Percentiles rank a stretch among this genome's conserved stretches.
Evolutionary conservation across 345 rosid species (phyloP).

Genomic region (Euclidium syriacum): DNA sequence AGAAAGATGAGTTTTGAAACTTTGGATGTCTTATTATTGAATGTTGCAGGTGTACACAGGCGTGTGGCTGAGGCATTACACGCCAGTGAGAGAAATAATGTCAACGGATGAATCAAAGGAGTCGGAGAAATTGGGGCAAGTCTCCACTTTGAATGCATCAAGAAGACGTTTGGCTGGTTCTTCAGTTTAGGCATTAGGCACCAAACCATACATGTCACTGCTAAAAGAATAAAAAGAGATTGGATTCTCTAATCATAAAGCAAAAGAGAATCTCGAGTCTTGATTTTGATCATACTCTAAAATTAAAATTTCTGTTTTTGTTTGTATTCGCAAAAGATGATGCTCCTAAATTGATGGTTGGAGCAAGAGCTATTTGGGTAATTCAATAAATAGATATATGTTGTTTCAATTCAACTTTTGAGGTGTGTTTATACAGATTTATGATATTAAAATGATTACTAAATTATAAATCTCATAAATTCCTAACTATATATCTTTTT

Average conservation of each 20-base stretch:
- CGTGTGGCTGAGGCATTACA: slow-evolving; percentile 82
- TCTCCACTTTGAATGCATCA: slow-evolving; percentile 77
- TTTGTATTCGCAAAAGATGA: not conserved
- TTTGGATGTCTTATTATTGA: not conserved
- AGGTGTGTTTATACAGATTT: too few species aligned
- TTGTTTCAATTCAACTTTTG: not conserved
- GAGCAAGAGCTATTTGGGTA: not conserved
- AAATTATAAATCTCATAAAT: too few species aligned
- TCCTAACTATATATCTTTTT: too few species aligned
- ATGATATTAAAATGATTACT: too few species aligned
- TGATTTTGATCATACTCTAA: not conserved
- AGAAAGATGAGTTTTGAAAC: not conserved
- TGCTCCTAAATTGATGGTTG: not conserved
- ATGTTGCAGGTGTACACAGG: slow-evolving; percentile 73
- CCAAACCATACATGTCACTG: not conserved
- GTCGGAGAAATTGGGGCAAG: slow-evolving; percentile 56
- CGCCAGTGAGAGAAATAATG: slow-evolving; percentile 59
- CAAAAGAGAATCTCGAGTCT: not conserved
- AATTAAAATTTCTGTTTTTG: not conserved
- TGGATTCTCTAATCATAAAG: not conserved
- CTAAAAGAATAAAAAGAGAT: slow-evolving; percentile 15
- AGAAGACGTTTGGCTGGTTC: slow-evolving; percentile 79
- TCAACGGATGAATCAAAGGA: slow-evolving; percentile 30
- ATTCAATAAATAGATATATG: not conserved
- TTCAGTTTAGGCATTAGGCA: slow-evolving; percentile 29